Percentiles rank a stretch among this genome's conserved stretches.
These are phyloP conservation scores for Colletotrichum shisoi DNA, from an alignment of 2,329 filamentous ascomycete species.

Conservation along the genomic window DNA sequence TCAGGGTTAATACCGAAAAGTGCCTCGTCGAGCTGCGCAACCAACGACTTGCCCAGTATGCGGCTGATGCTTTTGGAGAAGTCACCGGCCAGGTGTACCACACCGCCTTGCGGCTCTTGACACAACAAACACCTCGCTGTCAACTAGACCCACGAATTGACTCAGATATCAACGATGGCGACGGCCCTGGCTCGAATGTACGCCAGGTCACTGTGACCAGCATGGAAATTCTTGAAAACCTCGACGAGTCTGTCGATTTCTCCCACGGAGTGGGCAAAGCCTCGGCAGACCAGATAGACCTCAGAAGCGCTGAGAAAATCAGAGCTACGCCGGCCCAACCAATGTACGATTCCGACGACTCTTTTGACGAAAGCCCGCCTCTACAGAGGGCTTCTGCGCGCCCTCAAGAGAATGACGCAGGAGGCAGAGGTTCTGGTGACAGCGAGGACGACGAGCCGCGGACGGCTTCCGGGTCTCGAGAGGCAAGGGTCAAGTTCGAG, in stretches of 20 bases:
- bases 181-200: conserved; percentile 40
- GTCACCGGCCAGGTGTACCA: conserved; percentile 81
- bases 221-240: conserved; percentile 63
- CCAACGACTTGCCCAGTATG: conserved; percentile 76
- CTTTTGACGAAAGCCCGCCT: conserved; percentile 45
- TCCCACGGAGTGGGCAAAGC: conserved; percentile 66
- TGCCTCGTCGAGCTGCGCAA: conserved; percentile 84
- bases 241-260: conserved; percentile 62
- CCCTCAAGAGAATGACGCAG: conserved; percentile 46
- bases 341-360: conserved; percentile 49
- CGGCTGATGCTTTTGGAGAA: conserved; percentile 72
- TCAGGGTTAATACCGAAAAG: conserved; percentile 86
- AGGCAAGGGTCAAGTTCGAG: conserved; percentile 61
- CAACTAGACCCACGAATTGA: conserved; percentile 64
- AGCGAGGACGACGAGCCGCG: conserved; percentile 40
- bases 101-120: conserved; percentile 73
- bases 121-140: conserved; percentile 73
- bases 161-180: conserved; percentile 50
- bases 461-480: conserved; percentile 44
- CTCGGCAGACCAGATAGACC: conserved; percentile 56
- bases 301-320: conserved; percentile 59
- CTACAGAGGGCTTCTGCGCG: conserved; percentile 40
- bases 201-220: conserved; percentile 57
- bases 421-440: conserved; percentile 49
- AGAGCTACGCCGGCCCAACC: conserved; percentile 45